Conservation (phyloP, 306 rosid genomes). For the Vicia villosa region DNA sequence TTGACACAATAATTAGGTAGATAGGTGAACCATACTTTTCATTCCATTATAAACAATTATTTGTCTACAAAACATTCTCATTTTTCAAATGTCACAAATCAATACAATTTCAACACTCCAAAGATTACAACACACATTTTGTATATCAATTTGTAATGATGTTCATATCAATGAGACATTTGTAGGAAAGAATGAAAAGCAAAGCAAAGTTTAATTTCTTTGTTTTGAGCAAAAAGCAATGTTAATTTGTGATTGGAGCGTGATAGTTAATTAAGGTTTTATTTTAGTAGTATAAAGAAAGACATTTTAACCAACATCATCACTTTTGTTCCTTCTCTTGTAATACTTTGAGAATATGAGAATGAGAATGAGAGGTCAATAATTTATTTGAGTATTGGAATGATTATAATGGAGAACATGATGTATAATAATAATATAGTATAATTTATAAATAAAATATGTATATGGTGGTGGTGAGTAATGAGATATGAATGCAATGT, state of each 20-base stretch:
- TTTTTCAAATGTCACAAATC: too few relatives aligned
- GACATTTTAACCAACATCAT: constrained; percentile 17
- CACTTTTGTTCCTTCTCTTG: neutral
- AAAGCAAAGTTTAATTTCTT: neutral
- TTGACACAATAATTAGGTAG: too few relatives aligned
- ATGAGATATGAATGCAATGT: neutral
- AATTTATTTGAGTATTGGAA: constrained; percentile 15
- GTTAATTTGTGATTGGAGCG: neutral
- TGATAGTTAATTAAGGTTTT: neutral
- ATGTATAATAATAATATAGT: neutral
- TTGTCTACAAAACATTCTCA: too few relatives aligned
- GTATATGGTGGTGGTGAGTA: neutral
- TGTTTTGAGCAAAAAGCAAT: neutral
- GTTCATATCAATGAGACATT: neutral
- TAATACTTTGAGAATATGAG: too few relatives aligned
- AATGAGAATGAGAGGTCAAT: constrained; percentile 13
- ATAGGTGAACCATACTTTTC: too few relatives aligned
- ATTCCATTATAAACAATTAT: too few relatives aligned
- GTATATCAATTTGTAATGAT: too few relatives aligned
- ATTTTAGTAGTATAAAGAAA: constrained; percentile 23
- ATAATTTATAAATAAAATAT: neutral
- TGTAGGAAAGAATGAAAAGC: neutral
- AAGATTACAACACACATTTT: too few relatives aligned
- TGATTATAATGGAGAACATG: constrained; percentile 31
- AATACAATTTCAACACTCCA: too few relatives aligned